Evolutionary conservation across 345 rosid species (phyloP).

Genomic region (Citrus inodora): DNA sequence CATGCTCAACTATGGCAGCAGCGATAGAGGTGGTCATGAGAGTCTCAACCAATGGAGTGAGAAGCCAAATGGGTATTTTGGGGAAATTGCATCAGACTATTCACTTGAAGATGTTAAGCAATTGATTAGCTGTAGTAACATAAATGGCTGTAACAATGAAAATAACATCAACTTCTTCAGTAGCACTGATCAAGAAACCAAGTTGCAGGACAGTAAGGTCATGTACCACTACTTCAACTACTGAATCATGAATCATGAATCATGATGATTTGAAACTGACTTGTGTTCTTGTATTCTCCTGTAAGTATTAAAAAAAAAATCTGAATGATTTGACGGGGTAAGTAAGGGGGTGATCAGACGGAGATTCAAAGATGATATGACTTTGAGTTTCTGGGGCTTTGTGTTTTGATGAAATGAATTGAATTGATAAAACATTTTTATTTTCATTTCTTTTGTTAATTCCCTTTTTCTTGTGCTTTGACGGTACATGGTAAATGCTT

Average conservation of each 20-base stretch:
- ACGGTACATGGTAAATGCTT: slow-evolving; percentile 35
- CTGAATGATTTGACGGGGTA: slow-evolving; percentile 73
- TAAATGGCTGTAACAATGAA: slow-evolving; percentile 17
- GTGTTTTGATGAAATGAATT: slow-evolving; percentile 26
- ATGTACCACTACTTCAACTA: slow-evolving; percentile 54
- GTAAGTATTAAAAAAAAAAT: slow-evolving; percentile 37
- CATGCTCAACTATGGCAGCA: slow-evolving; percentile 28
- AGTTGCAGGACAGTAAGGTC: slow-evolving; percentile 44
- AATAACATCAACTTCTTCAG: slow-evolving; percentile 20
- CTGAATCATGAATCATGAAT: slow-evolving; percentile 15
- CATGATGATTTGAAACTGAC: slow-evolving; percentile 30
- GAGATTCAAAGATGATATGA: slow-evolving; percentile 19
- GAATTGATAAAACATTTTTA: background rate
- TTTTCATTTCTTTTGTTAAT: slow-evolving; percentile 8
- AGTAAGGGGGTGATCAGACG: slow-evolving; percentile 26
- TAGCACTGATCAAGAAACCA: slow-evolving; percentile 45
- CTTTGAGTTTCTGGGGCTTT: slow-evolving; percentile 30
- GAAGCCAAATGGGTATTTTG: slow-evolving; percentile 35
- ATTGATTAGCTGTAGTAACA: slow-evolving; percentile 37
- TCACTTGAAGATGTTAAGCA: slow-evolving; percentile 65
- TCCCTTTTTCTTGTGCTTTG: slow-evolving; percentile 23
- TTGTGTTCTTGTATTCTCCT: background rate
- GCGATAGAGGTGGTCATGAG: slow-evolving; percentile 6
- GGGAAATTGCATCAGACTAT: slow-evolving; percentile 34
- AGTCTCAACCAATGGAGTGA: slow-evolving; percentile 33